Conservation (phyloP, 768 basidiomycete species). For the Suillus discolor region DNA sequence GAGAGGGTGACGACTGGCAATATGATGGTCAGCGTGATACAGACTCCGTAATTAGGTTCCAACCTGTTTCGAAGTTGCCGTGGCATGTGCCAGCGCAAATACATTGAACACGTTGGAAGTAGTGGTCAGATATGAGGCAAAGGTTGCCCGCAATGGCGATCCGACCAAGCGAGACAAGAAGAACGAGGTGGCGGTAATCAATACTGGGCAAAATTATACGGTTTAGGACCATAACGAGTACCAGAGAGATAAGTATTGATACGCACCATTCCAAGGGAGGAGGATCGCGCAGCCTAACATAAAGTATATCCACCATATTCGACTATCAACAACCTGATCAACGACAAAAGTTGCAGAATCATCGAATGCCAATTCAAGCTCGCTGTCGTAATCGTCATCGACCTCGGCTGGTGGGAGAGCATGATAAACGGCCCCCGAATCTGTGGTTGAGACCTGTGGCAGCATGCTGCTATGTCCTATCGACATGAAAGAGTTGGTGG, state of each 20-base stretch:
- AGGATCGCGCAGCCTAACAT: constrained; percentile 80
- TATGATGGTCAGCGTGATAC: constrained; percentile 9
- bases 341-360: constrained; percentile 25
- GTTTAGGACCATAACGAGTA: neutral
- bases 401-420: constrained; percentile 25
- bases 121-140: constrained; percentile 67
- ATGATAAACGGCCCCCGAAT: constrained; percentile 18
- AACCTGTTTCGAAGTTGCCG: constrained; percentile 67
- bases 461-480: neutral
- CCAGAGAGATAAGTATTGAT: neutral
- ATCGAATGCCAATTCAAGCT: constrained; percentile 10
- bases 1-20: constrained; percentile 61
- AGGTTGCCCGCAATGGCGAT: constrained; percentile 62
- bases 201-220: constrained; percentile 45
- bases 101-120: constrained; percentile 68
- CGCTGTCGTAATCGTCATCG: constrained; percentile 4
- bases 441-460: constrained; percentile 10
- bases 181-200: constrained; percentile 86
- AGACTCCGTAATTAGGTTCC: constrained; percentile 22
- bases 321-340: constrained; percentile 35
- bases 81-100: constrained; percentile 73
- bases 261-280: constrained; percentile 90
- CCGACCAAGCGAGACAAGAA: constrained; percentile 70
- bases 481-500: neutral
- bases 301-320: constrained; percentile 67